These are phyloP conservation scores for Perkinsela sp. DNA, from an alignment of 208 protist genomes.

Conservation along the genomic window DNA sequence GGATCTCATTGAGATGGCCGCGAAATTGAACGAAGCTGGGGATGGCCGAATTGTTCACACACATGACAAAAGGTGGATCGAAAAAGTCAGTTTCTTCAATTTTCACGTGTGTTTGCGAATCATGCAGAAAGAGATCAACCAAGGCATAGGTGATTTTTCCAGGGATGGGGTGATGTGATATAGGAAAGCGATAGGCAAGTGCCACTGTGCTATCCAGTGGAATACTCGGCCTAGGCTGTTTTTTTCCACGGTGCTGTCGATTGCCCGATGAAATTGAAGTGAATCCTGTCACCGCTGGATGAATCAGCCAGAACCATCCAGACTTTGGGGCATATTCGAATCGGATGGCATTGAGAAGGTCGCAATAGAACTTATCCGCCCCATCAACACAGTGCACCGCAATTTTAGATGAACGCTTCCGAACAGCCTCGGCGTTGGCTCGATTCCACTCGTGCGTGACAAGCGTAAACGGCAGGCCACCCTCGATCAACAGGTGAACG, in stretches of 20 bases:
- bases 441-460: not conserved
- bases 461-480: not conserved
- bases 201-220: no score
- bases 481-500: not conserved
- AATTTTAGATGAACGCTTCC: not conserved
- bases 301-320: not conserved
- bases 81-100: not conserved
- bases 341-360: not conserved
- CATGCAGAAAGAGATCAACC: not conserved
- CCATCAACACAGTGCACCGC: not conserved
- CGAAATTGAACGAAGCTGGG: not conserved
- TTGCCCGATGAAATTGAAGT: no score
- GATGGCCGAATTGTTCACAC: not conserved
- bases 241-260: no score
- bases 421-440: not conserved
- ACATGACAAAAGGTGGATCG: not conserved
- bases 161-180: not conserved
- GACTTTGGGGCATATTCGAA: not conserved
- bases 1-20: not conserved
- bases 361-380: not conserved
- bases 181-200: not conserved
- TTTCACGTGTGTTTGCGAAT: no score
- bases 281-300: not conserved
- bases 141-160: not conserved
- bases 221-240: no score